These are phyloP conservation scores for Lunularia cruciata DNA, from an alignment of 225 moss, liverwort and hornwort species.

Conservation along the genomic window DNA sequence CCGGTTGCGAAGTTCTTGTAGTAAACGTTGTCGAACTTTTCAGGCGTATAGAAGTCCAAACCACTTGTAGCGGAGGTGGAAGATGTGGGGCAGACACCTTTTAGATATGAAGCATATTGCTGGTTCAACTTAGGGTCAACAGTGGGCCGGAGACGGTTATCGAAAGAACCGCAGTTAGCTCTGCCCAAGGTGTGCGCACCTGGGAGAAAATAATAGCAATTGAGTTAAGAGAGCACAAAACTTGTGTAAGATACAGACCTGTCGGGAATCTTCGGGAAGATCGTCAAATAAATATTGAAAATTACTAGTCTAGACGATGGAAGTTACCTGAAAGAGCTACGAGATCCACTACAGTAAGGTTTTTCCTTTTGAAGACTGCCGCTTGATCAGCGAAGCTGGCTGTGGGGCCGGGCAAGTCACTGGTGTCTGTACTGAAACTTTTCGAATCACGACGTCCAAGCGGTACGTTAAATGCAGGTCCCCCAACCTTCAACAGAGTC, in stretches of 20 bases:
- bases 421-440: constrained; percentile 33
- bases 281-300: no score
- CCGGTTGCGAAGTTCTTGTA: constrained; percentile 54
- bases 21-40: constrained; percentile 70
- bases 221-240: no score
- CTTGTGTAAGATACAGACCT: no score
- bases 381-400: constrained; percentile 36
- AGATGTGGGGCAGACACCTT: constrained; percentile 51
- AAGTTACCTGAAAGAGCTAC: constrained; percentile 49
- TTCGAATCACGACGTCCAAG: constrained; percentile 43
- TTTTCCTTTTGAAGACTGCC: constrained; percentile 32
- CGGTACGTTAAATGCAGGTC: constrained; percentile 42
- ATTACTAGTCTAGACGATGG: no score
- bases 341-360: constrained; percentile 44
- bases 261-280: no score
- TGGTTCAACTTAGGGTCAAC: constrained; percentile 49
- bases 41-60: constrained; percentile 51
- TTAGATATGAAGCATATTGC: constrained; percentile 43
- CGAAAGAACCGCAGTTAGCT: constrained; percentile 56
- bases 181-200: constrained; percentile 69
- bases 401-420: constrained; percentile 43
- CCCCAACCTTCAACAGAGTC: constrained; percentile 39
- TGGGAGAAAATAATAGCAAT: constrained; percentile 24
- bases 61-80: constrained; percentile 37
- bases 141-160: constrained; percentile 39